These are phyloP conservation scores for Ascochyta lentis DNA, from an alignment of 2,329 filamentous ascomycete genomes.

Conservation along the genomic window DNA sequence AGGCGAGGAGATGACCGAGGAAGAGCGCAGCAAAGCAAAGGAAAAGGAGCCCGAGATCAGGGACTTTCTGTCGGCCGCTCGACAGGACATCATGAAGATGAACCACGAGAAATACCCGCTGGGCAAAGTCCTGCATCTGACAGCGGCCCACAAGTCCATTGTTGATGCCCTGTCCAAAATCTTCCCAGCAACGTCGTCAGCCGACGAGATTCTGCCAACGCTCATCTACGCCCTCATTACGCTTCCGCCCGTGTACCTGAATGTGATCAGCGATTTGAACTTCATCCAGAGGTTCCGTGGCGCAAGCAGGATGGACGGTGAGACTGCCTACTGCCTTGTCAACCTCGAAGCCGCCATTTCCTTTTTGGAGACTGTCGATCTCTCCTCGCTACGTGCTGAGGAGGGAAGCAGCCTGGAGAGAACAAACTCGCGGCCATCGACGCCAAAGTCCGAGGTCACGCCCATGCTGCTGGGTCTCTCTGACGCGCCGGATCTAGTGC, in stretches of 20 bases:
- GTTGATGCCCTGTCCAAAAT: slow-evolving; percentile 80
- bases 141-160: slow-evolving; percentile 88
- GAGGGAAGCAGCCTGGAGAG: slow-evolving; percentile 71
- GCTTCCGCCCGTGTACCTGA: slow-evolving; percentile 81
- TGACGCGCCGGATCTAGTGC: slow-evolving; percentile 47
- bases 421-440: slow-evolving; percentile 55
- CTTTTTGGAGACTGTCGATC: slow-evolving; percentile 93
- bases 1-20: slow-evolving; percentile 61
- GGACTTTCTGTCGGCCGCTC: slow-evolving; percentile 73
- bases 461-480: slow-evolving; percentile 50
- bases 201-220: slow-evolving; percentile 95
- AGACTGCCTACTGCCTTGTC: slow-evolving; percentile 94
- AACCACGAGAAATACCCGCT: slow-evolving; percentile 85
- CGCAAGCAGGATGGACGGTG: slow-evolving; percentile 84
- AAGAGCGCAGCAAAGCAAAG: slow-evolving; percentile 62
- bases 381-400: slow-evolving; percentile 84
- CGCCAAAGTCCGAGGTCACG: slow-evolving; percentile 48
- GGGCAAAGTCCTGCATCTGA: slow-evolving; percentile 88
- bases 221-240: slow-evolving; percentile 96
- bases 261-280: slow-evolving; percentile 90
- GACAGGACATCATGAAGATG: slow-evolving; percentile 76
- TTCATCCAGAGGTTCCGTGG: slow-evolving; percentile 94
- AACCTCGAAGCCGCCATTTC: slow-evolving; percentile 94
- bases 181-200: slow-evolving; percentile 79
- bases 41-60: slow-evolving; percentile 70